phyloP scores from a whole-genome alignment of 2,329 filamentous ascomycete species.

The Ceratocystis ficicola region DNA sequence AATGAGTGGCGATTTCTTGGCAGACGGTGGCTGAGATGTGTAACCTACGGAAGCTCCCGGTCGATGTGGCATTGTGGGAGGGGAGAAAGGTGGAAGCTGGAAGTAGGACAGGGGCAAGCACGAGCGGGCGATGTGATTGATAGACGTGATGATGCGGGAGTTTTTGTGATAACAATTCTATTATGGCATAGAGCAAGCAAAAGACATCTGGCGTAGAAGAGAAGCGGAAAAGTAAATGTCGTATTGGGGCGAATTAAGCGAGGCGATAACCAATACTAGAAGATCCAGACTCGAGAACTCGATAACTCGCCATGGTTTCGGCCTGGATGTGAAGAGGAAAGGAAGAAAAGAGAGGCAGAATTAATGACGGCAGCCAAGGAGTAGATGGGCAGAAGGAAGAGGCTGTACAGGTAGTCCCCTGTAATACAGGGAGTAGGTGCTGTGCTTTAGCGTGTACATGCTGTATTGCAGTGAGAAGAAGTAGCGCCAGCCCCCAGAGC shows the following conservation, averaged over 20 bases:
- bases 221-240: neutral
- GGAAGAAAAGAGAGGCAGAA: conserved; percentile 5
- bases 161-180: neutral
- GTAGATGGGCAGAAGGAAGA: neutral
- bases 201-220: neutral
- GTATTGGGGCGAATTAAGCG: neutral
- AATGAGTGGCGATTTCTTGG: neutral
- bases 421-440: neutral
- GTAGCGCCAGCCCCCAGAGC: neutral
- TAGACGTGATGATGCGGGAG: neutral
- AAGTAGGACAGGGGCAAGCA: neutral
- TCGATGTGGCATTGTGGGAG: conserved; percentile 14
- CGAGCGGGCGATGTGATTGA: neutral
- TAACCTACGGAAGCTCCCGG: conserved; percentile 5
- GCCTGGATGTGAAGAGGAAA: neutral
- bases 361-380: neutral
- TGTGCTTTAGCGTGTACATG: neutral
- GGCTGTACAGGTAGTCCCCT: neutral
- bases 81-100: neutral
- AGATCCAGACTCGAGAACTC: neutral
- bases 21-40: neutral
- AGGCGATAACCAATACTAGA: neutral
- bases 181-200: neutral
- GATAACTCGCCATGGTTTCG: neutral
- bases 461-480: neutral